Evolutionary conservation across 2,329 filamentous ascomycete species (phyloP).

Genomic region (Raffaelea ambrosiae): DNA sequence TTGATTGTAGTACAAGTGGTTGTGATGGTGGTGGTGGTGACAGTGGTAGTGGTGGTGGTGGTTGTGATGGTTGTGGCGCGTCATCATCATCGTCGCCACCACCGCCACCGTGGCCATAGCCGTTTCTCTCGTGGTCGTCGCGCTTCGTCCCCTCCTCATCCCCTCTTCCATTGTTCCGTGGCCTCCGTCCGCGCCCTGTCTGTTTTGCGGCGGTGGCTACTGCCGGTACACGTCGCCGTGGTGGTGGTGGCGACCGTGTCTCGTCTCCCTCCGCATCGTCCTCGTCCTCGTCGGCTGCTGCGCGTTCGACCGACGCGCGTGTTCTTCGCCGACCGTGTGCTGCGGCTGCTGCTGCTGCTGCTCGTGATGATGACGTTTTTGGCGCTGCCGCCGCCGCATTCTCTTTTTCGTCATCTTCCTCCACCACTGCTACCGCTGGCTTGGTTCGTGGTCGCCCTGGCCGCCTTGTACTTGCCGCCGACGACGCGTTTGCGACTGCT

Average conservation of each 20-base stretch:
- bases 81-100: too few relatives aligned
- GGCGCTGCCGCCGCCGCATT: too few relatives aligned
- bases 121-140: too few relatives aligned
- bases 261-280: slow-evolving; percentile 26
- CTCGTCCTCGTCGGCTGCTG: slow-evolving; percentile 19
- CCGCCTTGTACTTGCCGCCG: not conserved
- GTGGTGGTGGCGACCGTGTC: not conserved
- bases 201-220: slow-evolving; percentile 22
- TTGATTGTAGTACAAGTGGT: too few relatives aligned
- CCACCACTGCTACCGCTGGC: slow-evolving; percentile 10
- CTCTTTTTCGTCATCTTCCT: not conserved
- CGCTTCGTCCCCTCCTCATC: too few relatives aligned
- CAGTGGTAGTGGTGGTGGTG: too few relatives aligned
- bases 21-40: too few relatives aligned
- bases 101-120: too few relatives aligned
- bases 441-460: not conserved
- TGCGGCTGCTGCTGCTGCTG: not conserved
- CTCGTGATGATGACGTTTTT: not conserved
- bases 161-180: too few relatives aligned
- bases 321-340: not conserved
- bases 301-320: not conserved
- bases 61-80: too few relatives aligned
- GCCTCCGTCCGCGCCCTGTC: too few relatives aligned
- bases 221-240: too few relatives aligned
- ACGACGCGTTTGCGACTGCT: not conserved